A percentile compares a stretch with the other conserved stretches of the same genome.
Evolutionary conservation across 2,329 filamentous ascomycete genomes (phyloP).

Genomic region (Talaromyces sp.): DNA sequence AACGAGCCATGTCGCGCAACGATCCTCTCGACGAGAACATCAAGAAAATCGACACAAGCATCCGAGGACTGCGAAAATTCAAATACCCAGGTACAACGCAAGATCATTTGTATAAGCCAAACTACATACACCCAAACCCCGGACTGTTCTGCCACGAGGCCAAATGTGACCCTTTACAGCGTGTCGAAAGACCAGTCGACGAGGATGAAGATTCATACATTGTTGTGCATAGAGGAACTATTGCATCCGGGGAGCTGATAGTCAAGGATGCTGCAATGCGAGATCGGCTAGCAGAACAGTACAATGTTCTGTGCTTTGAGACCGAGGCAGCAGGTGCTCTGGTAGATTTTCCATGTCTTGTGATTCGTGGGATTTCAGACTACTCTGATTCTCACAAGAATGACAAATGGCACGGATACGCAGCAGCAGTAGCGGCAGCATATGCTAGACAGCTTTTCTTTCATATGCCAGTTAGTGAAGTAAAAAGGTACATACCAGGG

Average conservation of each 20-base stretch:
- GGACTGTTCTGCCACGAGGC: neutral
- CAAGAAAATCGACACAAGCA: neutral
- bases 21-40: neutral
- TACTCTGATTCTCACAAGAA: conserved; percentile 12
- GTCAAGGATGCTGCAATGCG: neutral
- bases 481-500: neutral
- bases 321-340: neutral
- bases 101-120: neutral
- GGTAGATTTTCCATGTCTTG: neutral
- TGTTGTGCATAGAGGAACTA: neutral
- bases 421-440: neutral
- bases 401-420: neutral
- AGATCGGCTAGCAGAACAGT: neutral
- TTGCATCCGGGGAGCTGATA: neutral
- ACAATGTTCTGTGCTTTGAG: neutral
- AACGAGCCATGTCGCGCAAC: neutral
- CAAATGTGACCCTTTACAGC: neutral
- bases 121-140: neutral
- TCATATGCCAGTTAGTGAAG: neutral
- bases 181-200: neutral
- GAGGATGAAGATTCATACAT: neutral
- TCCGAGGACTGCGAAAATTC: neutral
- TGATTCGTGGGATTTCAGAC: conserved; percentile 8
- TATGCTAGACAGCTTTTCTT: neutral
- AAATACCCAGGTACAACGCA: neutral